Evolutionary conservation across 208 protist species (phyloP).

Genomic region (Trypanosoma platydactyli): DNA sequence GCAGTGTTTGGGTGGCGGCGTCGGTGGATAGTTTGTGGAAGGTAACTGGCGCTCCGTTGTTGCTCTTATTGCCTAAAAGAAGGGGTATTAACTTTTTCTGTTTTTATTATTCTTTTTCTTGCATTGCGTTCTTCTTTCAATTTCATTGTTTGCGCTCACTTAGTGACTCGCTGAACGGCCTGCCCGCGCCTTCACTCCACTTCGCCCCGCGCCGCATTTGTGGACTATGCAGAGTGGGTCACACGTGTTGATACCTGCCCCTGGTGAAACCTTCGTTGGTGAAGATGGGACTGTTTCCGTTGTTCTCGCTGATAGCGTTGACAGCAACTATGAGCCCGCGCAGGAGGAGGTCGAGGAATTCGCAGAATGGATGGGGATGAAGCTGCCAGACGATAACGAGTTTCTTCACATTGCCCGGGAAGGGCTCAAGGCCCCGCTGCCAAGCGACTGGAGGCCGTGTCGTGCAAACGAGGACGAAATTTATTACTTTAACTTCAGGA

Average conservation of each 20-base stretch:
- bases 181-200: neutral
- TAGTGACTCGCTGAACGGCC: too few relatives aligned
- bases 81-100: too few relatives aligned
- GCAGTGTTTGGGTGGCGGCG: too few relatives aligned
- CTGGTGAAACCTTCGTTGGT: conserved; percentile 73
- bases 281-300: conserved; percentile 86
- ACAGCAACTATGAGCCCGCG: conserved; percentile 90
- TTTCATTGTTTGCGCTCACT: too few relatives aligned
- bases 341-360: conserved; percentile 92
- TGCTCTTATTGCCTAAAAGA: too few relatives aligned
- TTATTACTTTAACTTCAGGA: conserved; percentile 97
- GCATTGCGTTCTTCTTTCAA: neutral
- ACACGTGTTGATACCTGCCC: conserved; percentile 41
- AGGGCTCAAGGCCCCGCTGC: conserved; percentile 93
- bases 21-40: too few relatives aligned
- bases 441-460: conserved; percentile 94
- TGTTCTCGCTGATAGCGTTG: conserved; percentile 85
- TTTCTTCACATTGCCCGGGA: conserved; percentile 93
- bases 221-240: conserved; percentile 6
- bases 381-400: conserved; percentile 84
- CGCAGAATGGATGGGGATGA: conserved; percentile 93
- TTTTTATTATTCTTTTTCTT: conserved; percentile 31
- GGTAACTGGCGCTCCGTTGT: too few relatives aligned
- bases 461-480: conserved; percentile 89
- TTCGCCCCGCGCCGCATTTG: conserved; percentile 11